Evolutionary conservation across 108 stramenopile species (phyloP).

Genomic region (Stephanodiscus minutulus): DNA sequence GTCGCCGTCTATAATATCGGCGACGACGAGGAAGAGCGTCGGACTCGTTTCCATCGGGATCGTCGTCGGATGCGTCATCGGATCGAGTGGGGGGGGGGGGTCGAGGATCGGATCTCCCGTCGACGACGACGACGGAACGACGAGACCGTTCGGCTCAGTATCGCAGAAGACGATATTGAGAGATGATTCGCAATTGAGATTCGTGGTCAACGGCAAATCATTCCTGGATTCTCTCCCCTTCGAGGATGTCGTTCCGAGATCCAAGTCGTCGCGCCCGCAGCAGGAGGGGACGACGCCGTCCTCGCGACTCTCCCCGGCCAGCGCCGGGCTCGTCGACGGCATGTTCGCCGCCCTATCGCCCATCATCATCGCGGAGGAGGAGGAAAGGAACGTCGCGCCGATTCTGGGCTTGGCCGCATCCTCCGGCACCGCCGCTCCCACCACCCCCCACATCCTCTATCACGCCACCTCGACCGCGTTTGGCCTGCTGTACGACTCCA

Average conservation of each 20-base stretch:
- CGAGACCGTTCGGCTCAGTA: background rate
- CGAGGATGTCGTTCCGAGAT: slow-evolving; percentile 17
- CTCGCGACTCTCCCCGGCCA: no score
- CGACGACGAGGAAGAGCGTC: no score
- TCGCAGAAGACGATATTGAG: no score
- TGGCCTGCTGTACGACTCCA: slow-evolving; percentile 28
- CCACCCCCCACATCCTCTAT: slow-evolving; percentile 37
- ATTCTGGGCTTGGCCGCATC: background rate
- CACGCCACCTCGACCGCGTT: slow-evolving; percentile 30
- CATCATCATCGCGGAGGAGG: no score
- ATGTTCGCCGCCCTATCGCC: background rate
- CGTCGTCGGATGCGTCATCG: slow-evolving; percentile 12
- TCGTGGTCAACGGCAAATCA: slow-evolving; percentile 18
- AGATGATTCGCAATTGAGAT: no score
- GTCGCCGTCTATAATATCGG: background rate
- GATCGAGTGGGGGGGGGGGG: background rate
- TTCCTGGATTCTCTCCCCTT: slow-evolving; percentile 33
- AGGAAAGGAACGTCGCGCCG: background rate
- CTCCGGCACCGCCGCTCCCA: background rate
- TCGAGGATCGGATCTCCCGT: background rate
- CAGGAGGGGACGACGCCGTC: no score
- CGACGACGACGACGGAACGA: background rate
- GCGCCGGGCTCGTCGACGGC: background rate
- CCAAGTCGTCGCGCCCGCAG: no score
- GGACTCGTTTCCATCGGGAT: slow-evolving; percentile 23